Base-by-base conservation (phyloP, 1,139 yeast species). In the Yamadazyma sp. region DNA sequence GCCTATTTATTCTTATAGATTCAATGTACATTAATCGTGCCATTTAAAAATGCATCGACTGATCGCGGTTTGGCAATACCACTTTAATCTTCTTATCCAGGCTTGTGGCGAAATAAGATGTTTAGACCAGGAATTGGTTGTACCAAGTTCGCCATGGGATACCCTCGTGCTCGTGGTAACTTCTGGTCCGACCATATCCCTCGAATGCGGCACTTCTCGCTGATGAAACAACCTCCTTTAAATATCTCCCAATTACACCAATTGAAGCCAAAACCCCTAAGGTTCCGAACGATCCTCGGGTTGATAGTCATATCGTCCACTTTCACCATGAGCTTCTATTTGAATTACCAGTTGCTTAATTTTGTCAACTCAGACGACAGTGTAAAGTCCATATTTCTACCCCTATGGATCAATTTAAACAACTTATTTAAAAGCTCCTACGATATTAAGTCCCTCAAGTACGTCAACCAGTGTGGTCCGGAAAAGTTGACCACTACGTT, bases 401-500 rank as follows among this genome's bases (percentile, higher is more conserved):
- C 53, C 1, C 35, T 49, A n/a, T 49, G 47, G 45, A 7, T 45
- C 3, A 43, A 45, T 31, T 35, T 41, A 16, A 49, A 49, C 33
- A 43, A 43, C 26, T 41, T 45, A 9, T 43, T 36, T 35, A 35
- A 34, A 17, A 28, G 30, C 33, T 23, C 23, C 13, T 43, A 43
- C 26, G 26, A 34, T 11, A 27, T 34, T 6, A 11, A 18, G 12
- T 35, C 42, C 2, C 21, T 35, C 6, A 21, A 35, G n/a, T 41
- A 41, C n/a, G 22, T 39, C 20, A 22, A 28, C 13, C 8, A 9
- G 7, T 6, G 16, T 8, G 41, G 42, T 33, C 31, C 41, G 3
- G 32, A 34, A 2, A 14, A 40, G 12, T 33, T 41, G 11, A 14
- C 34, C 11, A 26, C 37, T 1, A 16, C 24, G 1, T 30, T 45